Evolutionary conservation across 2,329 filamentous ascomycete genomes (phyloP).

Genomic region (Sporothrix brunneoviolacea): DNA sequence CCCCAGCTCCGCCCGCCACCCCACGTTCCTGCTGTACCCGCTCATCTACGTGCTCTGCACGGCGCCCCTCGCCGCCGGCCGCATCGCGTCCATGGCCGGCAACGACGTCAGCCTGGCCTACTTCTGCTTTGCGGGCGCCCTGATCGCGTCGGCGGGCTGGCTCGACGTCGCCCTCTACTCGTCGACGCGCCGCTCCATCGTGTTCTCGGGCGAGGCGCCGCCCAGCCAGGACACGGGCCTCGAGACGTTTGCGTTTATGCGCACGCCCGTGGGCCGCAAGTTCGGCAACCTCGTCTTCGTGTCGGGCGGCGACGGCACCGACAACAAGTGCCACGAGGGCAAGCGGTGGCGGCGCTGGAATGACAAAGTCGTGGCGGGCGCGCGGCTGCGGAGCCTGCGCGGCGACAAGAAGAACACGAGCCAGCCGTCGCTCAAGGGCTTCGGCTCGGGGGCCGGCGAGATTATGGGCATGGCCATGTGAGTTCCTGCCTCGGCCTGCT

Average conservation of each 20-base stretch:
- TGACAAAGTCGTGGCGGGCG: constrained; percentile 30
- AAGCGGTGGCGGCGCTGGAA: constrained; percentile 37
- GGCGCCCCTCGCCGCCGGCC: constrained; percentile 56
- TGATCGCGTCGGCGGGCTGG: constrained; percentile 52
- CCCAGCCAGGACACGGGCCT: constrained; percentile 41
- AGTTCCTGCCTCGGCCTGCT: too few species aligned
- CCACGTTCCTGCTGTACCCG: constrained; percentile 60
- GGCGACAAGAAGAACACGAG: constrained; percentile 11
- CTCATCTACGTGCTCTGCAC: constrained; percentile 65
- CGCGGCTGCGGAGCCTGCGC: constrained; percentile 19
- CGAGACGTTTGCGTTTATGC: constrained; percentile 45
- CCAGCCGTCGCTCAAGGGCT: constrained; percentile 9
- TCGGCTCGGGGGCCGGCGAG: constrained; percentile 9
- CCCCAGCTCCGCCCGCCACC: constrained; percentile 32
- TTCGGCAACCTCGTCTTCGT: constrained; percentile 37
- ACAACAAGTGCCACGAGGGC: constrained; percentile 32
- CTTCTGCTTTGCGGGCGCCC: constrained; percentile 52
- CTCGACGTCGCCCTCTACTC: constrained; percentile 49
- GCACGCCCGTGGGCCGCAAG: constrained; percentile 30
- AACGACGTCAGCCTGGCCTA: constrained; percentile 43
- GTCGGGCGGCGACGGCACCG: constrained; percentile 19
- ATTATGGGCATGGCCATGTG: constrained; percentile 15
- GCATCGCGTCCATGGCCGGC: constrained; percentile 57
- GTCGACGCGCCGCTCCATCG: constrained; percentile 44
- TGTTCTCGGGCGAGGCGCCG: constrained; percentile 37